phyloP scores from a whole-genome alignment of 2,329 filamentous ascomycete species.

The Apiospora aurea region DNA sequence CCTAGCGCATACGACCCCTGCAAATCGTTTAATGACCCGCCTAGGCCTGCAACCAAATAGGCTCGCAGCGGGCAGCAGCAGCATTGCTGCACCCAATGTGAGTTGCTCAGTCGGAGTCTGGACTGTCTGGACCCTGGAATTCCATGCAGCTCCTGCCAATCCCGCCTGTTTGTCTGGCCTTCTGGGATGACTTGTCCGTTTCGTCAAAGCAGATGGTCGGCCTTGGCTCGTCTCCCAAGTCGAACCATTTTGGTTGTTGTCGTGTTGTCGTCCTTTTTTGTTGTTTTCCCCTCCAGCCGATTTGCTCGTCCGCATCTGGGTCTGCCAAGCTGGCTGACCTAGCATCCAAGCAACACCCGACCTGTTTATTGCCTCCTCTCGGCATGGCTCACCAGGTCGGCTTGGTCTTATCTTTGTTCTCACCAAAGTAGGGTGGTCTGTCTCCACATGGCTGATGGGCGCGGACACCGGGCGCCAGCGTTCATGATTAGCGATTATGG shows the following conservation, averaged over 20 bases:
- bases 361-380: conserved; percentile 5
- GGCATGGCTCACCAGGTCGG: background rate
- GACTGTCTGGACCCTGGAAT: background rate
- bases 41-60: background rate
- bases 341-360: conserved; percentile 5
- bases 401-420: conserved; percentile 7
- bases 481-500: conserved; percentile 11
- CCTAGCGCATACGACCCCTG: background rate
- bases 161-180: background rate
- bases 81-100: background rate
- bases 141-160: background rate
- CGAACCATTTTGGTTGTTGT: background rate
- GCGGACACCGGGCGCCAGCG: background rate
- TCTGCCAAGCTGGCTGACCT: background rate
- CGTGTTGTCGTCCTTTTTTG: background rate
- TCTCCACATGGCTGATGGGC: conserved; percentile 13
- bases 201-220: background rate
- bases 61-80: background rate
- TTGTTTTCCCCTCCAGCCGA: background rate
- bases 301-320: background rate
- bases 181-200: conserved; percentile 1
- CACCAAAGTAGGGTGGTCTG: background rate
- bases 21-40: background rate
- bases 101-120: background rate
- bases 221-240: background rate